These are phyloP conservation scores for Epithele typhae DNA, from an alignment of 768 basidiomycete genomes.

Conservation along the genomic window DNA sequence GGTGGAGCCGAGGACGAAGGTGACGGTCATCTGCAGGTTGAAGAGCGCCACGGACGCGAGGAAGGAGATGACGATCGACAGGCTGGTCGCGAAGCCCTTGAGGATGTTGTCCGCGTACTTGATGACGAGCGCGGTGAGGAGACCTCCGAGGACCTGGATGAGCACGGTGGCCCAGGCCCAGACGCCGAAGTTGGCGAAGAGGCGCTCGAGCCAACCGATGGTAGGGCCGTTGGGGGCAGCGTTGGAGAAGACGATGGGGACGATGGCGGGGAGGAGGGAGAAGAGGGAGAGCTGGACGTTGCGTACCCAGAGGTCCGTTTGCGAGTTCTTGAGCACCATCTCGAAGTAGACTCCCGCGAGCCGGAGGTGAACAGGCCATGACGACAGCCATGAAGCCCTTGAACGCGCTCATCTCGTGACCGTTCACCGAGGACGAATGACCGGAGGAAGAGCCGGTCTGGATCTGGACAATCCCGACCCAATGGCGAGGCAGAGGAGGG, in stretches of 20 bases:
- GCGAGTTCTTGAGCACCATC: conserved; percentile 91
- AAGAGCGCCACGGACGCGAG: conserved; percentile 88
- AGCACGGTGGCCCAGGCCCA: conserved; percentile 92
- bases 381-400: conserved; percentile 89
- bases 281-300: conserved; percentile 96
- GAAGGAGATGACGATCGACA: conserved; percentile 95
- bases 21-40: conserved; percentile 79
- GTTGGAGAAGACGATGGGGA: conserved; percentile 66
- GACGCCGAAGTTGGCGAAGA: conserved; percentile 82
- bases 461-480: conserved; percentile 83
- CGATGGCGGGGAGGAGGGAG: conserved; percentile 83
- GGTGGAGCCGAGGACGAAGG: conserved; percentile 79
- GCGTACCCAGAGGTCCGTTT: conserved; percentile 90
- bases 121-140: conserved; percentile 91
- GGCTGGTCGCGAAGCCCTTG: conserved; percentile 93
- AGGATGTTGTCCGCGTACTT: conserved; percentile 90
- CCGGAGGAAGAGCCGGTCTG: conserved; percentile 19
- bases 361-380: conserved; percentile 91
- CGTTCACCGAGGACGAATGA: not conserved
- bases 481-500: conserved; percentile 78
- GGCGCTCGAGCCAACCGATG: conserved; percentile 34
- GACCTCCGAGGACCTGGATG: conserved; percentile 87
- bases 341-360: conserved; percentile 98
- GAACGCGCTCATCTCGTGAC: conserved; percentile 68
- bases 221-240: conserved; percentile 17